Conservation (phyloP, 495 filamentous ascomycete species). For the Neurospora tetrasperma region DNA sequence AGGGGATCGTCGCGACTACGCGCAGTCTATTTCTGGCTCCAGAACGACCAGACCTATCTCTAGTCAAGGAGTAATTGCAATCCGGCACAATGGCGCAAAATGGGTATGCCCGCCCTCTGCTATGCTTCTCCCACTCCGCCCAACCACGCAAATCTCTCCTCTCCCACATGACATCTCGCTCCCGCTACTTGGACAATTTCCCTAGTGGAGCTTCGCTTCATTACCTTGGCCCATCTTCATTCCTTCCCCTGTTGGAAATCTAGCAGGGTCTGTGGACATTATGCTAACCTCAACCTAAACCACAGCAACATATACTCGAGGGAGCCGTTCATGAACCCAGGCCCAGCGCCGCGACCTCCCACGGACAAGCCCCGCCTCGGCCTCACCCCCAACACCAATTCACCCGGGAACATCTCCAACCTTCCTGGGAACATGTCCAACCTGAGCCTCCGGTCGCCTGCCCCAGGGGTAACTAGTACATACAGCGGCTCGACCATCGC, state of each 20-base stretch:
- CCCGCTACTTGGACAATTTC: not conserved
- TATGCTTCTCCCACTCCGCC: not conserved
- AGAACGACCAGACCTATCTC: not conserved
- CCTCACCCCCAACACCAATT: constrained; percentile 57
- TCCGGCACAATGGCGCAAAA: constrained; percentile 1
- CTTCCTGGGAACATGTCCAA: constrained; percentile 71
- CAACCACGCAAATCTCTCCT: not conserved
- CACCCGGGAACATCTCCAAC: constrained; percentile 53
- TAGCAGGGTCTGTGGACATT: not conserved
- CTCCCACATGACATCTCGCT: not conserved
- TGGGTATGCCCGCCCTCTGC: not conserved
- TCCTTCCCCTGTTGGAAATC: not conserved
- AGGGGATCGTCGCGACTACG: not conserved
- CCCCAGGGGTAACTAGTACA: constrained; percentile 27
- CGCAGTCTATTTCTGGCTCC: not conserved
- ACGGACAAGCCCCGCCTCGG: constrained; percentile 72
- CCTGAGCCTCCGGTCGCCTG: constrained; percentile 56
- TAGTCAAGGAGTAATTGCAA: not conserved
- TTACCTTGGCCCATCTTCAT: not conserved
- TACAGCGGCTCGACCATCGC: constrained; percentile 58
- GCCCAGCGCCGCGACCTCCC: constrained; percentile 85
- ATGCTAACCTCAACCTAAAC: not conserved
- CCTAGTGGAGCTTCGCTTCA: not conserved
- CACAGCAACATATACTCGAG: constrained; percentile 48
- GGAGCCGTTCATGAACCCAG: constrained; percentile 90